These are phyloP conservation scores for Trichoderma sp. DNA, from an alignment of 2,329 filamentous ascomycete species.

Conservation along the genomic window DNA sequence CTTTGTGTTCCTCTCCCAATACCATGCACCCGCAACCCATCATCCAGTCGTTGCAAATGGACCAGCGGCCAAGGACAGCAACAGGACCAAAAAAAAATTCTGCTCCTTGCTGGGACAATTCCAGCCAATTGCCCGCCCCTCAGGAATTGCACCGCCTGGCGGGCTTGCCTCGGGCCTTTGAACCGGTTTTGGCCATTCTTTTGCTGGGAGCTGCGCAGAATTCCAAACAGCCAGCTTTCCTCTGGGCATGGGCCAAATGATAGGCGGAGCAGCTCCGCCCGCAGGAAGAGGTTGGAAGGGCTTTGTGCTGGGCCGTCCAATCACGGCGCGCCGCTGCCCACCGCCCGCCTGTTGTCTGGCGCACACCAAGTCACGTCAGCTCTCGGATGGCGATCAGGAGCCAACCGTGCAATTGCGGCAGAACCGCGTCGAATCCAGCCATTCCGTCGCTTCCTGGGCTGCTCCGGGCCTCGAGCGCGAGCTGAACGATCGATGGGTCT, in stretches of 20 bases:
- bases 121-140: conserved; percentile 10
- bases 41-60: neutral
- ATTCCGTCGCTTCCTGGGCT: neutral
- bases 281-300: conserved; percentile 12
- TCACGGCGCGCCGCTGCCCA: conserved; percentile 12
- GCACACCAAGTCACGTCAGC: conserved; percentile 24
- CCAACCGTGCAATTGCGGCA: conserved; percentile 13
- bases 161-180: neutral
- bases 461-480: neutral
- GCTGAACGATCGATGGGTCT: neutral
- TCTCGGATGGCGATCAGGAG: conserved; percentile 15
- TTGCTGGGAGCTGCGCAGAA: conserved; percentile 1
- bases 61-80: neutral
- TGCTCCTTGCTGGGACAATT: neutral
- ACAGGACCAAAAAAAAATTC: neutral
- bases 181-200: conserved; percentile 15
- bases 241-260: conserved; percentile 17
- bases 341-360: conserved; percentile 17
- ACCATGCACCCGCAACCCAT: neutral
- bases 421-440: neutral
- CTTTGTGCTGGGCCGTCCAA: conserved; percentile 14
- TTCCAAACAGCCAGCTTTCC: conserved; percentile 18
- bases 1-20: neutral
- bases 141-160: neutral
- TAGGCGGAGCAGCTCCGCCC: conserved; percentile 23